Evolutionary conservation across 352 stramenopile species (phyloP).

Genomic region (Pythium aphanidermatum): DNA sequence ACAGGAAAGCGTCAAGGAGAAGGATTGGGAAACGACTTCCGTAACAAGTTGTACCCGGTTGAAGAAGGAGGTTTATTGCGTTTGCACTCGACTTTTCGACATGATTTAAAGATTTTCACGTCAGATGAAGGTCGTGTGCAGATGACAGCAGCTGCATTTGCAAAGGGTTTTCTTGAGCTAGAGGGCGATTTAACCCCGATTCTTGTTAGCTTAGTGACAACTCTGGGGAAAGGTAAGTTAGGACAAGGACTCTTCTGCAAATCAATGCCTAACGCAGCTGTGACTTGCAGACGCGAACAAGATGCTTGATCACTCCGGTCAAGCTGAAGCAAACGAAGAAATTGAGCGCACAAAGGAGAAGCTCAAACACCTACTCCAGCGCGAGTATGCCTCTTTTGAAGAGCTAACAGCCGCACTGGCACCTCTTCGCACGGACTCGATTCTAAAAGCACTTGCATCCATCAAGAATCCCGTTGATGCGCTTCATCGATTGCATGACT

Average conservation of each 20-base stretch:
- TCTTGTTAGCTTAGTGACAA: slow-evolving; percentile 94
- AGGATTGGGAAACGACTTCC: slow-evolving; percentile 91
- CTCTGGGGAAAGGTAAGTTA: slow-evolving; percentile 68
- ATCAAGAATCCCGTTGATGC: slow-evolving; percentile 83
- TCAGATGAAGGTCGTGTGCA: slow-evolving; percentile 99
- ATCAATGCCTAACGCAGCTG: neutral
- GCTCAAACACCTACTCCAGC: slow-evolving; percentile 89
- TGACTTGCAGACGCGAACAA: slow-evolving; percentile 79
- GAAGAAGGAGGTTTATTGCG: slow-evolving; percentile 94
- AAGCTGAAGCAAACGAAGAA: slow-evolving; percentile 95
- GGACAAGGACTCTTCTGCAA: too few species aligned
- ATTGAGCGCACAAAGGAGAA: slow-evolving; percentile 78
- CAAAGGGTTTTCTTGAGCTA: slow-evolving; percentile 98
- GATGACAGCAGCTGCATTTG: slow-evolving; percentile 99
- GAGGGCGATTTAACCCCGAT: slow-evolving; percentile 99
- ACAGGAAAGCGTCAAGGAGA: slow-evolving; percentile 96
- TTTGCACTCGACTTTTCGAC: slow-evolving; percentile 98
- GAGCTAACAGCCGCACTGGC: slow-evolving; percentile 62
- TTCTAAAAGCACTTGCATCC: slow-evolving; percentile 63
- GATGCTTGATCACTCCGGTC: slow-evolving; percentile 98
- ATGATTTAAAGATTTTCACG: slow-evolving; percentile 99
- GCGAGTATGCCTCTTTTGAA: slow-evolving; percentile 60
- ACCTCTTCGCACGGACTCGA: slow-evolving; percentile 69
- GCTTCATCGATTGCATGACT: slow-evolving; percentile 57
- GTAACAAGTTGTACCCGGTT: slow-evolving; percentile 84